Conservation (phyloP, 345 rosid species). For the Corchorus capsularis region DNA sequence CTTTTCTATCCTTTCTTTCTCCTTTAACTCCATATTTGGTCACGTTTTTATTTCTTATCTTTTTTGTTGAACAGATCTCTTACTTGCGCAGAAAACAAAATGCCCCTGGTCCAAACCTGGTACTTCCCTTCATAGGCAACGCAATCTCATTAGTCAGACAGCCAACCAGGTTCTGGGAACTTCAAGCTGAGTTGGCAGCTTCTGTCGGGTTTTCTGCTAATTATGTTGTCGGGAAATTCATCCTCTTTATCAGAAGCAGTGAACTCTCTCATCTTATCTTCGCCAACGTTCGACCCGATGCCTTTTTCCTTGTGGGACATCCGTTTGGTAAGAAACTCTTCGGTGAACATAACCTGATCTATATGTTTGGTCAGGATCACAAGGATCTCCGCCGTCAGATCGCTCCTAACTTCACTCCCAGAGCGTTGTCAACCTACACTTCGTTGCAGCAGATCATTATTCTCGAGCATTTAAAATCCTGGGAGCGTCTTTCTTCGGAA, state of each 20-base stretch:
- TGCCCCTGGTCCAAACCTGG: constrained; percentile 60
- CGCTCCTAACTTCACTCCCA: constrained; percentile 80
- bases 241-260: constrained; percentile 55
- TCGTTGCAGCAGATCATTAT: constrained; percentile 64
- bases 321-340: constrained; percentile 87
- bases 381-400: constrained; percentile 76
- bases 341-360: constrained; percentile 83
- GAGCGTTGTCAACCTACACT: constrained; percentile 74
- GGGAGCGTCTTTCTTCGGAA: constrained; percentile 42
- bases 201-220: constrained; percentile 61
- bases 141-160: constrained; percentile 49
- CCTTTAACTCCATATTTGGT: constrained; percentile 32
- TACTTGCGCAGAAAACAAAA: constrained; percentile 61
- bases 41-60: constrained; percentile 35
- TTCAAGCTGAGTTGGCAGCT: constrained; percentile 43
- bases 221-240: constrained; percentile 69
- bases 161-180: constrained; percentile 77
- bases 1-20: background rate
- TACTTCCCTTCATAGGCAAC: constrained; percentile 70
- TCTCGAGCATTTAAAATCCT: constrained; percentile 51
- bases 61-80: constrained; percentile 55
- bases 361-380: constrained; percentile 83
- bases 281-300: constrained; percentile 81
- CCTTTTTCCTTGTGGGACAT: constrained; percentile 73
- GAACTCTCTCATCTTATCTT: constrained; percentile 75